phyloP scores from a whole-genome alignment of 2,329 filamentous ascomycete genomes.

The Fusarium sp. region DNA sequence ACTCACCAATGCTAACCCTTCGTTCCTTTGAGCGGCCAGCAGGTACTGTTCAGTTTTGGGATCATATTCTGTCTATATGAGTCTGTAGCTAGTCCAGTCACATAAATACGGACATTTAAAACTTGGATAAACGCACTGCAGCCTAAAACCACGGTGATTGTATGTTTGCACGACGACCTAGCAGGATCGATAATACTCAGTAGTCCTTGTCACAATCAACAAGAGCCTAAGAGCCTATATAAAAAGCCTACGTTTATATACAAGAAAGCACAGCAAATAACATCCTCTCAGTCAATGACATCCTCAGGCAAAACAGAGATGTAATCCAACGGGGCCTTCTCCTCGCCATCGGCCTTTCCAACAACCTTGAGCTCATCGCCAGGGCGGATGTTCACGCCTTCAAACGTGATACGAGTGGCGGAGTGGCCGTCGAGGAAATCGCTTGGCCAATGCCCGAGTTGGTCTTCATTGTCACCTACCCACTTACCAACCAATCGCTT shows the following conservation, averaged over 20 bases:
- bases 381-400: constrained; percentile 61
- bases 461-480: constrained; percentile 72
- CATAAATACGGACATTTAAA: background rate
- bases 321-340: constrained; percentile 78
- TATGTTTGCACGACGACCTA: too few species aligned
- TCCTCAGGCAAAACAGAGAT: constrained; percentile 69
- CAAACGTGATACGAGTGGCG: constrained; percentile 73
- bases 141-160: too few species aligned
- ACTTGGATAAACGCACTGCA: background rate
- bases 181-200: background rate
- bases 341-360: constrained; percentile 70
- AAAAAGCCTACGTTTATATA: too few species aligned
- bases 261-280: too few species aligned
- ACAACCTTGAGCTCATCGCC: constrained; percentile 70
- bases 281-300: constrained; percentile 17
- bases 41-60: too few species aligned
- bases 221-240: background rate
- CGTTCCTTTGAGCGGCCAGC: constrained; percentile 54
- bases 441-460: constrained; percentile 70
- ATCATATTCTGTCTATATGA: background rate
- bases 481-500: constrained; percentile 68
- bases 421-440: constrained; percentile 75
- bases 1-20: constrained; percentile 69
- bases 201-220: background rate
- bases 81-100: background rate